Evolutionary conservation across 331 rosid genomes (phyloP).

Genomic region (Malus hybrid): DNA sequence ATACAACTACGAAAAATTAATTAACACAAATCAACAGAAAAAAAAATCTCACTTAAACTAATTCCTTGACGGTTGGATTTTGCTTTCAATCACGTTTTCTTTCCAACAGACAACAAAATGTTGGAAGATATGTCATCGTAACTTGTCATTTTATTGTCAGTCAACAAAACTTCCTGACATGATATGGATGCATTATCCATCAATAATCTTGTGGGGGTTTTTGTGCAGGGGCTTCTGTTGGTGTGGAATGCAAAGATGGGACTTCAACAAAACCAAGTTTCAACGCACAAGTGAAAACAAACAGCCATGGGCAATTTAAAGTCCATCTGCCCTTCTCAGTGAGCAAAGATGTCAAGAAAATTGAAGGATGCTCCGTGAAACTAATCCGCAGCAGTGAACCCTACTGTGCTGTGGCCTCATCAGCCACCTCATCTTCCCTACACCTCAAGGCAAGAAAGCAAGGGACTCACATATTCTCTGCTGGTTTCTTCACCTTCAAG

Average conservation of each 20-base stretch:
- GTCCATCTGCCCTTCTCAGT: slow-evolving; percentile 64
- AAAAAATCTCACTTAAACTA: background rate
- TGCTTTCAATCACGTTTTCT: background rate
- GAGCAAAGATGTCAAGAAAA: slow-evolving; percentile 51
- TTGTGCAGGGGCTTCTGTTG: slow-evolving; percentile 58
- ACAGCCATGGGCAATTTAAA: slow-evolving; percentile 58
- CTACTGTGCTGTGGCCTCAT: slow-evolving; percentile 68
- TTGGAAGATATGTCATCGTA: background rate
- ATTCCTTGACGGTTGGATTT: background rate
- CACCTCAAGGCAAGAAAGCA: slow-evolving; percentile 53
- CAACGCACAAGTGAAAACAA: slow-evolving; percentile 55
- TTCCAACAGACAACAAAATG: background rate
- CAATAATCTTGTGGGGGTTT: background rate
- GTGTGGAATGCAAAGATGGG: slow-evolving; percentile 20
- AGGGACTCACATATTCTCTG: slow-evolving; percentile 43
- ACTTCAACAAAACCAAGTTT: slow-evolving; percentile 30
- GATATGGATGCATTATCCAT: background rate
- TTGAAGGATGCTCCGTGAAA: slow-evolving; percentile 62
- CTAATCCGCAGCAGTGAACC: slow-evolving; percentile 74
- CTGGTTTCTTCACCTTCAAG: slow-evolving; percentile 44
- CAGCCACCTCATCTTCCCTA: slow-evolving; percentile 48
- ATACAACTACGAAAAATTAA: background rate
- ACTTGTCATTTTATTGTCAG: background rate
- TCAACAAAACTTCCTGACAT: too few species aligned
- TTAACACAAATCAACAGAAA: too few species aligned